Evolutionary conservation across 768 basidiomycete species (phyloP), one percentile per base, ranked within the genome.

Genomic region (Ramaria rubella): DNA sequence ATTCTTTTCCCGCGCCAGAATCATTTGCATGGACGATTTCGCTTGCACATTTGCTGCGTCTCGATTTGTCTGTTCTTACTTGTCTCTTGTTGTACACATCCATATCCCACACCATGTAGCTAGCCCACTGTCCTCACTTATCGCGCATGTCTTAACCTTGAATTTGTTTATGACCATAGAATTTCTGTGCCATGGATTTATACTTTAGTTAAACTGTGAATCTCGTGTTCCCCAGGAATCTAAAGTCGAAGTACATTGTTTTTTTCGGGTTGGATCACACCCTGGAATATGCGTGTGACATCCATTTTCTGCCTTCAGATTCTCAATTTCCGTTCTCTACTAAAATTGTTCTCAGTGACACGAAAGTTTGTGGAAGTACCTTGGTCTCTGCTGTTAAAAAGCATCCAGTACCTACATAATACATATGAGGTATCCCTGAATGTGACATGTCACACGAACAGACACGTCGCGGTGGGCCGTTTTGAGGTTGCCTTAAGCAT

Each of bases 21-120:
- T 14, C 23, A 48, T 48, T 30, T 48, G 6, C 46, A 29, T 48
- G 7, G 17, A 19, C 24, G 17, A 19, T 23, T 24, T 11, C 46
- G 24, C 23, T 24, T 48, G n/a, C n/a, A 4, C 38, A 42, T 17
- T 42, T 21, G 23, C n/a, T 42, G 40, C 40, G 40, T n/a, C 46
- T 48, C 46, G 46, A 48, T 48, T 48, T 48, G 46, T 48, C 21
- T 48, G 46, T 30, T 30, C 36, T 48, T 27, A 27, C 44, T 12
- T 21, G 14, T 24, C 24, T 26, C 46, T n/a, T 48, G 46, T 48
- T 48, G 46, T 48, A 48, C 46, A 29, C 46, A 11, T 24, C 46
- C 21, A 29, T 48, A 7, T 48, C 26, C 24, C 23, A 17, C 46
- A 48, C 29, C 46, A 48, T 48, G 46, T 48, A 48, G 46, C 46